A percentile compares a stretch with the other conserved stretches of the same genome.
These are phyloP conservation scores for Penicillium lividum DNA, from an alignment of 495 filamentous ascomycete genomes.

Conservation along the genomic window DNA sequence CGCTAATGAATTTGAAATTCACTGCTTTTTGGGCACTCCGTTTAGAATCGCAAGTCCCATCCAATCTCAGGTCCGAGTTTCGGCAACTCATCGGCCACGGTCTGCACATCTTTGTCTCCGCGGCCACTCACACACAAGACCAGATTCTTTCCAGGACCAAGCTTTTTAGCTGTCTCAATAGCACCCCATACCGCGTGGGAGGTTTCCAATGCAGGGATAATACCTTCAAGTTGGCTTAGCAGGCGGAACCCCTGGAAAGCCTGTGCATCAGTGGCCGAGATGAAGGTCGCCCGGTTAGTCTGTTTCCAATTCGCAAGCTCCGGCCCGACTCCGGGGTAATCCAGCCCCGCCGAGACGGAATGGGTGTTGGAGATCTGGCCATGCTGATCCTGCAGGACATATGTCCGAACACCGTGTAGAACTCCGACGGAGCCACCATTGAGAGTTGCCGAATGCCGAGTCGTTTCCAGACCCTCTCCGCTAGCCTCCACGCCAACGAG, in stretches of 20 bases:
- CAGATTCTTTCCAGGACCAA: too few species aligned
- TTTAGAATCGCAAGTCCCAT: too few species aligned
- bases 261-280: not conserved
- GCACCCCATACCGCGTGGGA: constrained; percentile 68
- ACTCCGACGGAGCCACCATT: constrained; percentile 8
- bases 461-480: not conserved
- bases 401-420: constrained; percentile 13
- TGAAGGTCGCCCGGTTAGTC: constrained; percentile 59
- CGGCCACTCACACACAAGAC: too few species aligned
- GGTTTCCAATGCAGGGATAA: constrained; percentile 91
- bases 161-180: too few species aligned
- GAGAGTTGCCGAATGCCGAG: constrained; percentile 13
- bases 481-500: not conserved
- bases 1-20: too few species aligned
- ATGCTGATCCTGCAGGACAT: constrained; percentile 12
- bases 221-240: constrained; percentile 61
- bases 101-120: too few species aligned
- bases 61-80: too few species aligned
- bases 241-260: not conserved
- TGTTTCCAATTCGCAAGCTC: constrained; percentile 80
- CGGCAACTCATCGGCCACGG: too few species aligned
- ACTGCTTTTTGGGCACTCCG: too few species aligned
- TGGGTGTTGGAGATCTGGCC: constrained; percentile 28
- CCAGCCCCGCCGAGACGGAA: constrained; percentile 86
- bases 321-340: constrained; percentile 93